These are phyloP conservation scores for Alnus rubra DNA, from an alignment of 306 rosid species.

Conservation along the genomic window DNA sequence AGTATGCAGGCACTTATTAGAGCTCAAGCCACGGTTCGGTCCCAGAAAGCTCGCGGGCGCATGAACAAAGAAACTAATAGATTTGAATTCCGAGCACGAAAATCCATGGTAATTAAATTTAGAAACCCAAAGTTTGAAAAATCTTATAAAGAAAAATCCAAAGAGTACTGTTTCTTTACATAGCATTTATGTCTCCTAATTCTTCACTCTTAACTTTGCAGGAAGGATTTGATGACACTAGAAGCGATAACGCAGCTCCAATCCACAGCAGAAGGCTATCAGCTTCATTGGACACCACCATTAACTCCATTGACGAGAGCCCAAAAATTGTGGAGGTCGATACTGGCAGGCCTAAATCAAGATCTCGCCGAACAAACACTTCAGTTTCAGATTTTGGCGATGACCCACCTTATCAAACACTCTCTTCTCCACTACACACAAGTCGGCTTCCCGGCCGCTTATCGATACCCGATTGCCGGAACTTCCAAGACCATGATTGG, in stretches of 20 bases:
- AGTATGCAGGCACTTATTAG: constrained; percentile 87
- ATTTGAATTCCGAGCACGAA: constrained; percentile 59
- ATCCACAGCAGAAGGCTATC: constrained; percentile 67
- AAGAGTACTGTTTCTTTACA: background rate
- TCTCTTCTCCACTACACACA: constrained; percentile 51
- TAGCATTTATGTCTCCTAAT: constrained; percentile 7
- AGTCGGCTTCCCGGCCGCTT: constrained; percentile 42
- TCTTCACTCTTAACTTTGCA: constrained; percentile 23
- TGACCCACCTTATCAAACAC: constrained; percentile 45
- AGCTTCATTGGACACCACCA: constrained; percentile 51
- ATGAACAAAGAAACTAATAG: constrained; percentile 38
- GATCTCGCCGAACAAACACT: constrained; percentile 71
- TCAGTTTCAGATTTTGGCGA: constrained; percentile 64
- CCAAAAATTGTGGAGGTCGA: constrained; percentile 91
- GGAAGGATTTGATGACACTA: constrained; percentile 72
- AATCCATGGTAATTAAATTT: constrained; percentile 51
- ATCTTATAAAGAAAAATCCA: background rate
- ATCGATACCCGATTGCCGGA: constrained; percentile 47
- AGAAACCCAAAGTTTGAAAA: constrained; percentile 22
- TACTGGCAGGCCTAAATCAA: constrained; percentile 70
- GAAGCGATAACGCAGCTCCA: constrained; percentile 56
- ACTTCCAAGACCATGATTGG: constrained; percentile 63
- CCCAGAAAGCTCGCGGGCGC: constrained; percentile 53
- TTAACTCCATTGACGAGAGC: constrained; percentile 51
- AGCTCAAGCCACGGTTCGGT: constrained; percentile 78